Evolutionary conservation across 2,329 filamentous ascomycete genomes (phyloP).

Genomic region (Cucurbitaria berberidis): DNA sequence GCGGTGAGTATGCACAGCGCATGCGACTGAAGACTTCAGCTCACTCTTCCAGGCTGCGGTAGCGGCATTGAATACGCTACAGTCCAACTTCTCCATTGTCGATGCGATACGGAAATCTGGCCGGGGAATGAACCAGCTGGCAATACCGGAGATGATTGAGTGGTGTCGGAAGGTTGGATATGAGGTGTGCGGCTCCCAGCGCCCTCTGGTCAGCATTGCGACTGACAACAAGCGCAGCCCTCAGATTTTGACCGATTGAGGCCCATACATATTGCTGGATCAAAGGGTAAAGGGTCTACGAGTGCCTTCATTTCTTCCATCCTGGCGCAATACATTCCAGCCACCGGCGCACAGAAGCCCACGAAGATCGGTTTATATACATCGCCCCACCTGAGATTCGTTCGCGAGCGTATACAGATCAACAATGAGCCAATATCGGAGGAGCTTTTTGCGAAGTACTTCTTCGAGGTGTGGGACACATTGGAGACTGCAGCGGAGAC

Average conservation of each 20-base stretch:
- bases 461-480: conserved; percentile 83
- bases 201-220: background rate
- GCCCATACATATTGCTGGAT: conserved; percentile 85
- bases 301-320: conserved; percentile 84
- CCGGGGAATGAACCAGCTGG: conserved; percentile 72
- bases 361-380: conserved; percentile 79
- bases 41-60: conserved; percentile 66
- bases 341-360: conserved; percentile 42
- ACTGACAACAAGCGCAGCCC: conserved; percentile 53
- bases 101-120: conserved; percentile 79
- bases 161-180: conserved; percentile 81
- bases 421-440: conserved; percentile 73
- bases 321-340: conserved; percentile 65
- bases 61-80: conserved; percentile 73
- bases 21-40: background rate
- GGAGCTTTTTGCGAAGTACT: conserved; percentile 73
- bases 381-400: conserved; percentile 82
- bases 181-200: conserved; percentile 60
- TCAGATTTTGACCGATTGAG: conserved; percentile 66
- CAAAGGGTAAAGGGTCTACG: conserved; percentile 92
- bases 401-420: conserved; percentile 84
- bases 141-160: conserved; percentile 80
- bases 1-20: conserved; percentile 27
- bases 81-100: conserved; percentile 79
- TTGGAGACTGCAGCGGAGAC: conserved; percentile 61